Percentiles rank a stretch among this genome's conserved stretches.
These are phyloP conservation scores for Thalassiosira mediterranea DNA, from an alignment of 352 stramenopile genomes.

Conservation along the genomic window DNA sequence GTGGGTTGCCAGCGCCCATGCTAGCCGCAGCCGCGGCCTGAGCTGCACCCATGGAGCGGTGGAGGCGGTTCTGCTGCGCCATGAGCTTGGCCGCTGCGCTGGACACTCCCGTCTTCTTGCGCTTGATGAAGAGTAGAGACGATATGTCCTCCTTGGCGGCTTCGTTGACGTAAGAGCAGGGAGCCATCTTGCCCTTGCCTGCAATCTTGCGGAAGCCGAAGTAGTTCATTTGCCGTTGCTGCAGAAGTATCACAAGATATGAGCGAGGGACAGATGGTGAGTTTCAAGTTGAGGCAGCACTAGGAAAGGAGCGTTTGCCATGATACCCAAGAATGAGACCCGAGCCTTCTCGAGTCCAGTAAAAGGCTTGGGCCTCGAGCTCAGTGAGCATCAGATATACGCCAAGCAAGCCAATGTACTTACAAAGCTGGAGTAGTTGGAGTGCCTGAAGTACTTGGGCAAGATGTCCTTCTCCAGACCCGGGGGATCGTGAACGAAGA, in stretches of 20 bases:
- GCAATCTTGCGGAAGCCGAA: constrained; percentile 83
- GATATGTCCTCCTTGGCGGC: constrained; percentile 68
- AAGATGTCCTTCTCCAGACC: constrained; percentile 58
- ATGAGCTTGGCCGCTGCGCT: constrained; percentile 32
- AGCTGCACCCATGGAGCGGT: constrained; percentile 2
- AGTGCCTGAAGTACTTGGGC: constrained; percentile 80
- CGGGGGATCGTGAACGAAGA: constrained; percentile 48
- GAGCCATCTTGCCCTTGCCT: constrained; percentile 83
- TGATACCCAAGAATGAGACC: too few species aligned
- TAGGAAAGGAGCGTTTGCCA: too few species aligned
- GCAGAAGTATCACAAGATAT: not conserved
- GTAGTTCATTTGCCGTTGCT: constrained; percentile 83
- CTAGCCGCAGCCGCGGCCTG: constrained; percentile 1
- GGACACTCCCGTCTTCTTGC: constrained; percentile 48
- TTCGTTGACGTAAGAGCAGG: constrained; percentile 83
- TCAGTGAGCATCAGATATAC: not conserved
- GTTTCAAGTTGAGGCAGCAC: too few species aligned
- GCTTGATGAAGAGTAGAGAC: constrained; percentile 75
- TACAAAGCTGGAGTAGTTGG: constrained; percentile 78
- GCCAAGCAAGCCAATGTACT: not conserved
- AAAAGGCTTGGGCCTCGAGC: too few species aligned
- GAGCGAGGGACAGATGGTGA: too few species aligned
- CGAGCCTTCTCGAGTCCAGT: too few species aligned
- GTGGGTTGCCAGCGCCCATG: constrained; percentile 7
- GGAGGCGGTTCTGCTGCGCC: constrained; percentile 33